Base-by-base conservation (phyloP, 306 rosid species). In the Lathyrus aphaca region DNA sequence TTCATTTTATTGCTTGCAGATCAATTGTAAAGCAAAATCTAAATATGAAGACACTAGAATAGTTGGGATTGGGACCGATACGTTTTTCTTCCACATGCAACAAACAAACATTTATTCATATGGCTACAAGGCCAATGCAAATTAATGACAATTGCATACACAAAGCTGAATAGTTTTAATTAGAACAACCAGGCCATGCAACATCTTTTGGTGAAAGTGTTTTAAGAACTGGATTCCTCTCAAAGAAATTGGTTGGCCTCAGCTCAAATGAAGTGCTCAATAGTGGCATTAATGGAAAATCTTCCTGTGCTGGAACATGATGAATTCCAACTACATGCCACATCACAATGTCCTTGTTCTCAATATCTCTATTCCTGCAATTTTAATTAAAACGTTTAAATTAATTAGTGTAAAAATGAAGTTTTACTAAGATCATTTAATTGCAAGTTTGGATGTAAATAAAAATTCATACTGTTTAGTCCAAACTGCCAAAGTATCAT, bases 301-400 rank as follows among this genome's bases (percentile, higher is more conserved):
- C 96, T 53, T 89, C 92, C 13, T 85, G 92, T 12, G 74, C 45
- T 17, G 91, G 93, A 21, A 82, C 88, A 51, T 90, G 96, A 76
- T 85, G 93, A 74, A 90, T 76, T 13, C 93, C 91, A 18, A 79
- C 42, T 1, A 85, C 83, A 61, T 78, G 83, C 96, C 91, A 87
- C 78, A 85, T 0, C 42, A 84, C 88, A 6, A 84, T 67, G 64
- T 81, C 88, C 67, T 78, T 72, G 77, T 84, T 81, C 71, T 21
- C 17, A 35, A 81, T 84, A 4, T 64, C 32, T 64, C 85, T 84
- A 46, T 84, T 78, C 83, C 84, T 83, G 78, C 69, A 56, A 30
- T 3, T 30, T 30, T 30, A 5, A 30, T 30, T 5, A 30, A 30
- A 8, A 40, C 50, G 5, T 27, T 30, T 6, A 10, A 42, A 42